Percentiles rank a stretch among this genome's conserved stretches.
Evolutionary conservation across 1,284 basidiomycete genomes (phyloP).

Genomic region (Apiotrichum veenhuisii): DNA sequence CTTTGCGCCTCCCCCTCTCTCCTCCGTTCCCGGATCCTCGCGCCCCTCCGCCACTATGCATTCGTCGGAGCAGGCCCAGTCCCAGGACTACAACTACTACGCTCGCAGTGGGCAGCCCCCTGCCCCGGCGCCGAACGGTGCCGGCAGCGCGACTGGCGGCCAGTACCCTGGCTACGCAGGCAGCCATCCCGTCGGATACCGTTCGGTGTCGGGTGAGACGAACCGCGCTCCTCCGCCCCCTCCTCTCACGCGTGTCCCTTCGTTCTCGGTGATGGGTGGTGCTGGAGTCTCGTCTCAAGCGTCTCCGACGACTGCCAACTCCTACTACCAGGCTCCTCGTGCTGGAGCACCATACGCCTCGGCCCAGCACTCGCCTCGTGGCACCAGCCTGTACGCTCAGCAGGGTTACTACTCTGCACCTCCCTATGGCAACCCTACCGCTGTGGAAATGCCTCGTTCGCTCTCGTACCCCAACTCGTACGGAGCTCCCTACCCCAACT

Average conservation of each 20-base stretch:
- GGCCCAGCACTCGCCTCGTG: constrained; percentile 15
- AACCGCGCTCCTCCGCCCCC: constrained; percentile 24
- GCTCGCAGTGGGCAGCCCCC: constrained; percentile 5
- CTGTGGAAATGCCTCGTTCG: constrained; percentile 44
- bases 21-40: constrained; percentile 23
- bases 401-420: constrained; percentile 21
- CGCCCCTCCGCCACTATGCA: constrained; percentile 27
- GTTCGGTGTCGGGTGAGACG: constrained; percentile 37
- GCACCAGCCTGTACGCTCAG: constrained; percentile 10
- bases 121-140: constrained; percentile 8
- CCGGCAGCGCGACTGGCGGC: constrained; percentile 12
- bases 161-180: constrained; percentile 25
- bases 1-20: constrained; percentile 43
- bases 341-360: constrained; percentile 14
- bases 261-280: constrained; percentile 5
- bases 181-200: constrained; percentile 37
- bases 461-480: constrained; percentile 40
- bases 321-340: constrained; percentile 18
- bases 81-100: constrained; percentile 26
- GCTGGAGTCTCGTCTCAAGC: constrained; percentile 10
- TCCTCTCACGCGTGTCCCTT: constrained; percentile 17
- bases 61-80: constrained; percentile 29
- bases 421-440: constrained; percentile 18
- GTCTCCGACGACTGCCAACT: constrained; percentile 14
- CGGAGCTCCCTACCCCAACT: constrained; percentile 20